Conservation (phyloP, 305 asterid species). For the Solanum chacoense region DNA sequence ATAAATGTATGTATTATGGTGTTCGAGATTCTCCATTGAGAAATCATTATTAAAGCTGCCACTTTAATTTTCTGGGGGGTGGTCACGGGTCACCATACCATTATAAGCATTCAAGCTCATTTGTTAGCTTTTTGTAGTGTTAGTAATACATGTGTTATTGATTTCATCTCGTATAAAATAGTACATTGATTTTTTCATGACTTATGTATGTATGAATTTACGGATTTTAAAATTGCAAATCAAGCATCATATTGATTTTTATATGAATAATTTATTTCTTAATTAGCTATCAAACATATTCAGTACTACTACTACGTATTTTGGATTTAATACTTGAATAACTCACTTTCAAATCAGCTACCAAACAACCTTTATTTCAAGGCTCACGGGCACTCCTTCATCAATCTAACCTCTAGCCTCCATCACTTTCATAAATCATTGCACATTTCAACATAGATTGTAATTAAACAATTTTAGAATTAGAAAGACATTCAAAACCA, state of each 20-base stretch:
- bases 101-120: not conserved
- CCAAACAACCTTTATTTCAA: no score
- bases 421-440: not conserved
- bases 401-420: not conserved
- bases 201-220: not conserved
- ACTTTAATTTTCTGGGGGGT: not conserved
- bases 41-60: not conserved
- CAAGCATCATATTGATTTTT: not conserved
- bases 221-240: not conserved
- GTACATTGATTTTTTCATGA: accelerated
- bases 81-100: not conserved
- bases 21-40: not conserved
- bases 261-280: not conserved
- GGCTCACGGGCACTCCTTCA: not conserved
- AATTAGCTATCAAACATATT: not conserved
- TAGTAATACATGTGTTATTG: not conserved
- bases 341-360: not conserved
- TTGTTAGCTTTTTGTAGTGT: not conserved
- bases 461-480: not conserved
- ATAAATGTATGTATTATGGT: not conserved
- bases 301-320: accelerated
- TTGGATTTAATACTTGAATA: not conserved
- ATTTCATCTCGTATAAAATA: not conserved
- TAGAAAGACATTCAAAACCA: not conserved
- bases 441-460: not conserved